These are phyloP conservation scores for Sugiyamaella xylanicola DNA, from an alignment of 1,139 yeast genomes.

Conservation along the genomic window DNA sequence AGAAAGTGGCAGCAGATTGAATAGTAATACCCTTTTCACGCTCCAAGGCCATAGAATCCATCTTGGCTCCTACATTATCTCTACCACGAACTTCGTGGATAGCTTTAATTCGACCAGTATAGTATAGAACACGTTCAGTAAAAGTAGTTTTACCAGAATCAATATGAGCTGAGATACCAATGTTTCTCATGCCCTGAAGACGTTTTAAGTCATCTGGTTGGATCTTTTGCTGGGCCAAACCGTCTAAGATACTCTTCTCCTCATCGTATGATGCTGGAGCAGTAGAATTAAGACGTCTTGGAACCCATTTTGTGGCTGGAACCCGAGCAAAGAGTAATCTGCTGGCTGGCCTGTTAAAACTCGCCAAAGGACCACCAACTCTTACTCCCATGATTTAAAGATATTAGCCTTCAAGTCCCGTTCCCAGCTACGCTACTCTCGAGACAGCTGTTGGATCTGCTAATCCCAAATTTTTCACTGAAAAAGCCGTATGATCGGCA, in stretches of 20 bases:
- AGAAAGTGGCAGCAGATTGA: constrained; percentile 98
- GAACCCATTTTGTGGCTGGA: constrained; percentile 1
- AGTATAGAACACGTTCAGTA: constrained; percentile 93
- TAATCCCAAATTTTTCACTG: background rate
- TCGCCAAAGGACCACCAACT: constrained; percentile 6
- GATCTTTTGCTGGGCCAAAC: constrained; percentile 50
- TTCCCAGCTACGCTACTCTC: no score
- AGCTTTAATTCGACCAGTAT: constrained; percentile 96
- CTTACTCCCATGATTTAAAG: constrained; percentile 10
- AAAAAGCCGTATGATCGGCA: background rate
- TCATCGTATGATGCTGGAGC: constrained; percentile 37
- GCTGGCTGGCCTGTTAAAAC: background rate
- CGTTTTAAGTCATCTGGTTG: constrained; percentile 60
- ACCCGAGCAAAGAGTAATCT: constrained; percentile 1
- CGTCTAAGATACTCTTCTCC: constrained; percentile 39
- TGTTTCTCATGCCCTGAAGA: constrained; percentile 73
- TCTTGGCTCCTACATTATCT: constrained; percentile 97
- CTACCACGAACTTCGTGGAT: constrained; percentile 98
- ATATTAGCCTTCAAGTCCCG: background rate
- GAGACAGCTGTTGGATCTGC: no score
- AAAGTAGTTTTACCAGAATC: constrained; percentile 97
- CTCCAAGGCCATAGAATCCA: constrained; percentile 98
- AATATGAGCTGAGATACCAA: constrained; percentile 97
- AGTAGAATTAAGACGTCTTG: background rate
- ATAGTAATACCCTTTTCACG: constrained; percentile 97